Evolutionary conservation across 345 rosid species (phyloP).

Genomic region (Rhizophora mangle): DNA sequence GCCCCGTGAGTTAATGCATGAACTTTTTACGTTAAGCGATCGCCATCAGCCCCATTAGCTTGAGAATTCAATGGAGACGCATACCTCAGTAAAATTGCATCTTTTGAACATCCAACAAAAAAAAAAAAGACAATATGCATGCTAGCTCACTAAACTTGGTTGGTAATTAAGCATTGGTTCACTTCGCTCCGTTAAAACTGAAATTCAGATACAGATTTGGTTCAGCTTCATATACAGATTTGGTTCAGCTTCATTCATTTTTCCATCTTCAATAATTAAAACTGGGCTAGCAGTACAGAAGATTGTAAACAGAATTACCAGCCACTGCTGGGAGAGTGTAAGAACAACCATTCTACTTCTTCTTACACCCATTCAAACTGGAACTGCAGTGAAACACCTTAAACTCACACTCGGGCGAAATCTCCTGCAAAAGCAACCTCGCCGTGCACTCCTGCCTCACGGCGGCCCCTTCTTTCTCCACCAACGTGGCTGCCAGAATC

Average conservation of each 20-base stretch:
- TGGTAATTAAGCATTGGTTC: no score
- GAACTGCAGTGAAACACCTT: constrained; percentile 53
- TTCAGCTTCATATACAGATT: background rate
- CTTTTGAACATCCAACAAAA: no score
- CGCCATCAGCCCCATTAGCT: no score
- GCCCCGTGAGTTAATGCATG: no score
- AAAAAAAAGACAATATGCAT: background rate
- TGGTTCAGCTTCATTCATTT: background rate
- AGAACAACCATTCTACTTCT: background rate
- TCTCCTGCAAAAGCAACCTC: constrained; percentile 53
- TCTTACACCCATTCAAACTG: background rate
- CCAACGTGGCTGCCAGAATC: constrained; percentile 64
- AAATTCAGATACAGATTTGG: no score
- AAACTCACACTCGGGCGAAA: constrained; percentile 73
- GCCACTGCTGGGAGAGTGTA: background rate
- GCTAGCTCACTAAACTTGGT: background rate
- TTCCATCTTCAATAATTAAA: background rate
- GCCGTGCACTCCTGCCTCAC: constrained; percentile 73
- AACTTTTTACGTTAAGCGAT: no score
- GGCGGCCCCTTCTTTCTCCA: constrained; percentile 66
- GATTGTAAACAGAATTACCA: background rate
- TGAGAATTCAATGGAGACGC: no score
- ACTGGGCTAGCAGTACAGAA: background rate
- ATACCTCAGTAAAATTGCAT: no score
- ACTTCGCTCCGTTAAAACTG: no score